Evolutionary conservation across 1,139 yeast species (phyloP), one percentile per base, ranked within the genome.

Genomic region (Sugiyamaella castrensis): DNA sequence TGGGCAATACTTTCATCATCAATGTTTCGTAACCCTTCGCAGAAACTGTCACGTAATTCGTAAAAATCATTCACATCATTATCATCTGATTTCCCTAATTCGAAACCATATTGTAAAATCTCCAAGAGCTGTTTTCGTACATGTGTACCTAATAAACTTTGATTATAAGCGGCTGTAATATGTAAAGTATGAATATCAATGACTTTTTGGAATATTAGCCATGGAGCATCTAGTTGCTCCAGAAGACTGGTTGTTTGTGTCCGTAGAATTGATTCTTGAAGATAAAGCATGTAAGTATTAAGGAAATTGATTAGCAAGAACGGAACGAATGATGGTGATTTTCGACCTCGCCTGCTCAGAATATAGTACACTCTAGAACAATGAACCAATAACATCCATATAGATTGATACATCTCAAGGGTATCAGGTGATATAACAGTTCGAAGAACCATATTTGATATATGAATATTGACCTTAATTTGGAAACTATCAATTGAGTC

Each of bases 361-460:
- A 16, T 37, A 29, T 32, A 30, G 12, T 35, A 30, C 12, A 42
- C 16, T 9, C 48, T 33, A 4, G 42, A 31, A 24, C 51, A 48
- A 31, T 43, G 45, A 10, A 48, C 12, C 16, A 42, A 40, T 12
- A 48, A 27, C 9, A 28, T 26, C 51, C 51, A 48, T 13, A 48
- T 29, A n/a, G 44, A 34, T 26, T 40, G 51, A 26, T 43, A 43
- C 19, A 29, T 13, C 10, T 12, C 30, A 11, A 48, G 8, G 2
- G 12, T 27, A 24, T 24, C 28, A 3, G 31, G 10, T 13, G 48
- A 29, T 2, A 48, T 11, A 26, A 48, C 24, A 9, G 34, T 13
- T 26, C 19, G 12, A 8, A 48, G 30, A 7, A 37, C 42, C 1
- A 15, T 30, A 16, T 27, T 36, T 29, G 46, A 16, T 6, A 42